phyloP scores from a whole-genome alignment of 169 alveolate genomes.

The Cyclospora cayetanensis region DNA sequence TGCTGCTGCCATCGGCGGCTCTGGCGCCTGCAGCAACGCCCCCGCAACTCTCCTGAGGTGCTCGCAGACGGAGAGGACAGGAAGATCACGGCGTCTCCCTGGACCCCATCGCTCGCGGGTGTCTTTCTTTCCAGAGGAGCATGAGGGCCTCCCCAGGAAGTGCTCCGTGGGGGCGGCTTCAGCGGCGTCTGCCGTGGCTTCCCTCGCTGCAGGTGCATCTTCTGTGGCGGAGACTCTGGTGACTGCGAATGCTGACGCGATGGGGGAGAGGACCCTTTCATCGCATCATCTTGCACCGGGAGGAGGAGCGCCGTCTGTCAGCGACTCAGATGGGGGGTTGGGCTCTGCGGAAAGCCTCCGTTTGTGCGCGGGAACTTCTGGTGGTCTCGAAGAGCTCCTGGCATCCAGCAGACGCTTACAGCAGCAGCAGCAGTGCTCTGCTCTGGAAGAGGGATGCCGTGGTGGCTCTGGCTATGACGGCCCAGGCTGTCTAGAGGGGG shows the following conservation, averaged over 20 bases:
- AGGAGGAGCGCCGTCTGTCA: background rate
- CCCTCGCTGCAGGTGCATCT: background rate
- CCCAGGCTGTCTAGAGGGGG: no score
- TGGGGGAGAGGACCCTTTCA: no score
- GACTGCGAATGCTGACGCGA: background rate
- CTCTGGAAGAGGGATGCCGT: background rate
- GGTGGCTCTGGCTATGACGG: background rate
- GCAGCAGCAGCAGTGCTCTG: background rate
- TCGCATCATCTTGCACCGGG: background rate
- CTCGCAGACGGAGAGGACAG: background rate
- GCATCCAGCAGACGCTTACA: background rate
- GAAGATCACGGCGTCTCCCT: background rate
- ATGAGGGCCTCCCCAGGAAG: background rate
- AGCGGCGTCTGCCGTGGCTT: background rate
- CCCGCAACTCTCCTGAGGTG: background rate
- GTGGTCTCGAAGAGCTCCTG: background rate
- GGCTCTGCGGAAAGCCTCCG: background rate
- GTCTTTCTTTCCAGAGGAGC: background rate
- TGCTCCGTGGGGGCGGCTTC: background rate
- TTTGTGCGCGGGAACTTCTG: background rate
- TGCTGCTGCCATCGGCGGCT: slow-evolving; percentile 15
- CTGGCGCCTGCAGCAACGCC: slow-evolving; percentile 1
- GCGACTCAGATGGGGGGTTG: background rate
- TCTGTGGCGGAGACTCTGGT: background rate
- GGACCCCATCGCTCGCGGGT: background rate